phyloP scores from a whole-genome alignment of 2,329 filamentous ascomycete genomes.

The Aspergillus neotritici region DNA sequence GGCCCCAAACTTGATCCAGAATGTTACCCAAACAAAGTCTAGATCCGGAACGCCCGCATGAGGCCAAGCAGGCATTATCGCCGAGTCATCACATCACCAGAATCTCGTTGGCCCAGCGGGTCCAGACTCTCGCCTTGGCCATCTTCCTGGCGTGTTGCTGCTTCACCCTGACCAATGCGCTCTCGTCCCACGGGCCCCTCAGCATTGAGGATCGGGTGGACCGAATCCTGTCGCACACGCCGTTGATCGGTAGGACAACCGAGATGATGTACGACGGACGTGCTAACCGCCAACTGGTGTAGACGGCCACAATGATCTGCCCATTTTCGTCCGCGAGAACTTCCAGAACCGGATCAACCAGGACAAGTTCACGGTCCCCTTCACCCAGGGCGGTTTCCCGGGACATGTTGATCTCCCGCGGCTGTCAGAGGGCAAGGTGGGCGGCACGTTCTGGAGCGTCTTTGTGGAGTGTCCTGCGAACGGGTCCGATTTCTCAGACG shows the following conservation, averaged over 20 bases:
- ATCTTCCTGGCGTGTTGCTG: not conserved
- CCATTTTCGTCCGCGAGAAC: conserved; percentile 61
- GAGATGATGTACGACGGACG: not conserved
- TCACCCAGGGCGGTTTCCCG: conserved; percentile 62
- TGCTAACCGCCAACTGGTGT: not conserved
- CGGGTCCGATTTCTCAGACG: conserved; percentile 66
- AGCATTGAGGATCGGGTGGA: conserved; percentile 38
- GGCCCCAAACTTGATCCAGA: no score
- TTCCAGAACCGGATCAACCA: conserved; percentile 76
- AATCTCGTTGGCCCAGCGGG: not conserved
- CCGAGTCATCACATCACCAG: not conserved
- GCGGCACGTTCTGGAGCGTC: conserved; percentile 91
- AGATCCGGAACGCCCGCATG: not conserved
- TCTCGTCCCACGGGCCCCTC: conserved; percentile 2
- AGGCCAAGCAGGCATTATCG: not conserved
- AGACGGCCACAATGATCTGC: conserved; percentile 90
- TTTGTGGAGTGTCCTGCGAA: conserved; percentile 71
- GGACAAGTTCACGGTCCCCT: conserved; percentile 65
- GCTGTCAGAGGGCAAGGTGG: conserved; percentile 58
- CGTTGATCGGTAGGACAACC: conserved; percentile 42
- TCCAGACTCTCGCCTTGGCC: conserved; percentile 4
- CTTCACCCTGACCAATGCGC: conserved; percentile 2
- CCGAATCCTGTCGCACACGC: conserved; percentile 42
- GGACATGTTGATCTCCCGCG: conserved; percentile 76
- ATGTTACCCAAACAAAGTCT: no score